Evolutionary conservation across 2,329 filamentous ascomycete species (phyloP), one percentile per base, ranked within the genome.

Genomic region (Sclerotinia borealis): DNA sequence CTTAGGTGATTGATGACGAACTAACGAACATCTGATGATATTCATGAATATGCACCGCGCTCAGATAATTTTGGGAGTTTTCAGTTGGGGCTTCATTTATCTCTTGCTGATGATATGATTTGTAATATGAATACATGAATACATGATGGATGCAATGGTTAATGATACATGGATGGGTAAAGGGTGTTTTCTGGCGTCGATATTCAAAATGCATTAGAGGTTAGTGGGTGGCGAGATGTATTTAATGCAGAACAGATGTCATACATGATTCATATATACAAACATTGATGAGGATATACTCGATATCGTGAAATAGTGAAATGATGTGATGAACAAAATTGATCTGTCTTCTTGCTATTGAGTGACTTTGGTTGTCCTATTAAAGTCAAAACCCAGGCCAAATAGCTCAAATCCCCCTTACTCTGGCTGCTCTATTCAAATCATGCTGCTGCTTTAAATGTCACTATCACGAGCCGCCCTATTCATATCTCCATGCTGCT

Each of bases 1-100:
- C 59, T 25, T 70, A 65, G 41, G 15, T 27, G 3, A 15, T 25
- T n/a, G n/a, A n/a, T n/a, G n/a, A n/a, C n/a, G n/a, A n/a, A n/a
- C n/a, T n/a, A 1, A 15, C 3, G 2, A 13, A 45, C 1, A 17
- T 51, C 48, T 15, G 27, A 45, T 4, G 8, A 34, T 45, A 4
- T 45, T 25, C 54, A 22, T 22, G 2, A 25, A 56, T 11, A 56
- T 34, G 22, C n/a, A 34, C n/a, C n/a, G n/a, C n/a, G n/a, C n/a
- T n/a, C n/a, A 22, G 41, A 19, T 22, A 9, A 11, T 45, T 19
- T 19, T 22, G n/a, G 52, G 27, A 17, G 7, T 17, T 34, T 22
- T 25, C 15, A 19, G 13, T 45, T 25, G 13, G 4, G n/a, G 1
- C 11, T n/a, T 41, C 34, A 39, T 49, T 37, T 29, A 45, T 54